phyloP scores from a whole-genome alignment of 169 alveolate species.

The Eimeria praecox region DNA sequence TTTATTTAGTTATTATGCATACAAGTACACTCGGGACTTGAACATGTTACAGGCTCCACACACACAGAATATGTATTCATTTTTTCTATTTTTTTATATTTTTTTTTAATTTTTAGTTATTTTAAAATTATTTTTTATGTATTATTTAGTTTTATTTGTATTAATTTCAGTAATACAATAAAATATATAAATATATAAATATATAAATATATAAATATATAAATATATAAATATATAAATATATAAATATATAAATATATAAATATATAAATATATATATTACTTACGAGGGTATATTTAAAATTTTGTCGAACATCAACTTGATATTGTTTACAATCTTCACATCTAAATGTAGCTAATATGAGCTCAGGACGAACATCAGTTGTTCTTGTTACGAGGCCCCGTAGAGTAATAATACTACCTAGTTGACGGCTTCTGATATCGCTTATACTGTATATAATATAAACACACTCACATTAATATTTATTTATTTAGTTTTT shows the following conservation, averaged over 20 bases:
- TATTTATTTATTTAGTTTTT: too few relatives aligned
- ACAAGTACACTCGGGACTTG: too few relatives aligned
- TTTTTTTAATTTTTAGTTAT: too few relatives aligned
- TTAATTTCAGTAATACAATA: too few relatives aligned
- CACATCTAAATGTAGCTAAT: slow-evolving; percentile 95
- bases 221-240: neutral
- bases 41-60: too few relatives aligned
- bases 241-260: neutral
- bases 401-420: slow-evolving; percentile 94
- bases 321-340: slow-evolving; percentile 94
- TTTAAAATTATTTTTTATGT: too few relatives aligned
- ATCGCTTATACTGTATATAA: slow-evolving; percentile 83
- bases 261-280: too few relatives aligned
- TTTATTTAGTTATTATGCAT: too few relatives aligned
- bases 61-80: too few relatives aligned
- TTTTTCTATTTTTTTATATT: too few relatives aligned
- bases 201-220: neutral
- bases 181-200: neutral
- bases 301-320: slow-evolving; percentile 96
- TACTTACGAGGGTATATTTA: slow-evolving; percentile 91
- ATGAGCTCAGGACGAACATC: slow-evolving; percentile 98
- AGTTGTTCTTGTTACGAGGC: slow-evolving; percentile 98
- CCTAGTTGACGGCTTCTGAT: slow-evolving; percentile 95
- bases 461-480: too few relatives aligned
- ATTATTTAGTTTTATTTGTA: too few relatives aligned